Percentiles rank a stretch among this genome's conserved stretches.
Conservation (phyloP, 306 rosid genomes). For the Pueraria montana region DNA sequence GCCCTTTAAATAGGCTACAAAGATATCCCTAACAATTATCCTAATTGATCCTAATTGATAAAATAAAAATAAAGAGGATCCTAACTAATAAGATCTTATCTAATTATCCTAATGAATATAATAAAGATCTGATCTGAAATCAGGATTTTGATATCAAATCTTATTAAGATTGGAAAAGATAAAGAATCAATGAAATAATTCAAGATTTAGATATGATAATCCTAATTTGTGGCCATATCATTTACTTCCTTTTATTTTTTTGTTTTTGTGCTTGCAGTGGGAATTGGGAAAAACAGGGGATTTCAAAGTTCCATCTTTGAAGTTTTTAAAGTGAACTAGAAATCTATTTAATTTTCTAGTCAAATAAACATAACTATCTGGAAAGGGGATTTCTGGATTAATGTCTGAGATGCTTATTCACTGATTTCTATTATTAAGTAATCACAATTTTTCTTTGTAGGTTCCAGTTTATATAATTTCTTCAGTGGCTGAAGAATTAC, state of each 20-base stretch:
- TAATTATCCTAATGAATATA: too few relatives aligned
- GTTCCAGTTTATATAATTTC: constrained; percentile 89
- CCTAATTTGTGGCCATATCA: too few relatives aligned
- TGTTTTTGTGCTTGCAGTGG: constrained; percentile 18
- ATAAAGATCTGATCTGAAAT: too few relatives aligned
- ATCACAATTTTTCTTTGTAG: constrained; percentile 54
- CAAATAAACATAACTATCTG: constrained; percentile 20
- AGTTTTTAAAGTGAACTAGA: constrained; percentile 18
- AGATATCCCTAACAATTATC: too few relatives aligned
- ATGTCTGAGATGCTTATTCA: constrained; percentile 16
- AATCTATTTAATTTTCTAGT: not conserved
- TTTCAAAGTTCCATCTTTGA: not conserved
- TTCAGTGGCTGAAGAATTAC: constrained; percentile 82
- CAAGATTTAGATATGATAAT: too few relatives aligned
- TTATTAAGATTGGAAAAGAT: too few relatives aligned
- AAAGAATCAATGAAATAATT: too few relatives aligned
- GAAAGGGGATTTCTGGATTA: constrained; percentile 19
- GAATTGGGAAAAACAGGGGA: constrained; percentile 1
- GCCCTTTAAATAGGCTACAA: too few relatives aligned
- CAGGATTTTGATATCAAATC: too few relatives aligned
- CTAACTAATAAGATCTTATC: too few relatives aligned
- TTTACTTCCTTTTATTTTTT: not conserved
- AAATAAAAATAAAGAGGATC: too few relatives aligned
- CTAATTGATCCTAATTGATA: too few relatives aligned
- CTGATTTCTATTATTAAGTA: constrained; percentile 30